Evolutionary conservation across 768 basidiomycete genomes (phyloP).

Genomic region (Gymnopilus junonius): DNA sequence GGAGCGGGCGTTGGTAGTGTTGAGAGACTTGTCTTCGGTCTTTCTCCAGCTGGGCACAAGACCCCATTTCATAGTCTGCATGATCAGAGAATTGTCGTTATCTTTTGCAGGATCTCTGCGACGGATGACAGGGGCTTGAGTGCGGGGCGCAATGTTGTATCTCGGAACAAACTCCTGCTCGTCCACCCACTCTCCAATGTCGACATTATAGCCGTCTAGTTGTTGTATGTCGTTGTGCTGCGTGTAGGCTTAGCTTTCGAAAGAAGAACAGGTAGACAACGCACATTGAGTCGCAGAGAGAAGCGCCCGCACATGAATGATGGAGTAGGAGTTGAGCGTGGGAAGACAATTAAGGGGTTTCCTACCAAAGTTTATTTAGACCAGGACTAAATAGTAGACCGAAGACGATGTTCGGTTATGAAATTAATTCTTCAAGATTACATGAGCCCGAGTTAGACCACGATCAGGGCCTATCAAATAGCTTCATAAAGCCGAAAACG

Average conservation of each 20-base stretch:
- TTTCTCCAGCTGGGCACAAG: slow-evolving; percentile 86
- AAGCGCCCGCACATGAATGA: slow-evolving; percentile 66
- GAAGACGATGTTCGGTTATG: too few relatives aligned
- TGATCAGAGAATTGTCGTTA: slow-evolving; percentile 38
- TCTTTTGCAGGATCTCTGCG: slow-evolving; percentile 33
- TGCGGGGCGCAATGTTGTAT: slow-evolving; percentile 86
- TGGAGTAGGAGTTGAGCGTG: not conserved
- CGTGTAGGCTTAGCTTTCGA: slow-evolving; percentile 8
- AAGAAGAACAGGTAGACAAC: slow-evolving; percentile 12
- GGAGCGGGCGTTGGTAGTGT: slow-evolving; percentile 88
- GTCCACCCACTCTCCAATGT: slow-evolving; percentile 62
- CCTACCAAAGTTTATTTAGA: too few relatives aligned
- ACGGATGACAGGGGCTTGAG: slow-evolving; percentile 76
- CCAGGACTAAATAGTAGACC: too few relatives aligned
- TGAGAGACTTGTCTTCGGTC: slow-evolving; percentile 68
- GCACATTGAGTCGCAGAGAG: slow-evolving; percentile 53
- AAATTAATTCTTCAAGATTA: too few relatives aligned
- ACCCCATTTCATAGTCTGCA: slow-evolving; percentile 93
- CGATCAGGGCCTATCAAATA: too few relatives aligned
- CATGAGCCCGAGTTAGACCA: too few relatives aligned
- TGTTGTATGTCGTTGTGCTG: slow-evolving; percentile 49
- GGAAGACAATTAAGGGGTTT: too few relatives aligned
- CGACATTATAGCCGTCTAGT: slow-evolving; percentile 45
- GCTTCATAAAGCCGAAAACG: too few relatives aligned
- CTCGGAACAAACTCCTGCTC: slow-evolving; percentile 63